Evolutionary conservation across 495 filamentous ascomycete species (phyloP).

Genomic region (Aspergillus funiculosus): DNA sequence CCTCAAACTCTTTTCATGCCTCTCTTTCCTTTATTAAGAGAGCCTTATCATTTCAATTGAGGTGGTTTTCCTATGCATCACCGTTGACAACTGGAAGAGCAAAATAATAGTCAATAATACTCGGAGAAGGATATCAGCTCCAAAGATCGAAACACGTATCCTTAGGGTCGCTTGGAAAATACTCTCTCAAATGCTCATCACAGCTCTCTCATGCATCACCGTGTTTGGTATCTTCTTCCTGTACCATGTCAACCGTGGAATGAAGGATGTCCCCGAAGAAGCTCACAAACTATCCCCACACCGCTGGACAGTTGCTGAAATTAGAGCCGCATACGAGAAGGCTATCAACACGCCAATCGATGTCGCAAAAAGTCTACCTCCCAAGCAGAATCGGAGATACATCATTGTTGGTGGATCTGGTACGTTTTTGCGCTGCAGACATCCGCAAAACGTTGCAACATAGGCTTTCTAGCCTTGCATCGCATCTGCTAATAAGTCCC

Average conservation of each 20-base stretch:
- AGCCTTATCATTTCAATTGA: too few relatives aligned
- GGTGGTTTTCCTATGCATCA: too few relatives aligned
- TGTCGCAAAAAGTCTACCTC: conserved; percentile 44
- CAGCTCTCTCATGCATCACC: conserved; percentile 13
- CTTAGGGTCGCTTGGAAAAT: too few relatives aligned
- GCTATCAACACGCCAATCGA: conserved; percentile 41
- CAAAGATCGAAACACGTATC: too few relatives aligned
- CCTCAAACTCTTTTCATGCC: too few relatives aligned
- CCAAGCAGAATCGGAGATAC: conserved; percentile 50
- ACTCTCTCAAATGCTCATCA: conserved; percentile 9
- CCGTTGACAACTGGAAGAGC: too few relatives aligned
- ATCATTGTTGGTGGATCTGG: conserved; percentile 54
- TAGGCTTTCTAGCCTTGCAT: conserved; percentile 49
- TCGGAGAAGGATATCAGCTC: too few relatives aligned
- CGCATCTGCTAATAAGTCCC: conserved; percentile 26
- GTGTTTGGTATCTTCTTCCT: conserved; percentile 39
- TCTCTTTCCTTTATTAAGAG: too few relatives aligned
- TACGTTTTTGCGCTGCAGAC: conserved; percentile 26
- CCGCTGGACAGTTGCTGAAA: conserved; percentile 49
- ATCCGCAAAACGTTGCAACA: conserved; percentile 38
- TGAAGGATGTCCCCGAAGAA: conserved; percentile 45
- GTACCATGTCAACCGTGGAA: conserved; percentile 46
- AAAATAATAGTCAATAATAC: too few relatives aligned
- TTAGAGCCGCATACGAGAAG: conserved; percentile 44
- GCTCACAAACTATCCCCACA: conserved; percentile 36